Evolutionary conservation across 306 rosid genomes (phyloP).

Genomic region (Cucurbita pepo): DNA sequence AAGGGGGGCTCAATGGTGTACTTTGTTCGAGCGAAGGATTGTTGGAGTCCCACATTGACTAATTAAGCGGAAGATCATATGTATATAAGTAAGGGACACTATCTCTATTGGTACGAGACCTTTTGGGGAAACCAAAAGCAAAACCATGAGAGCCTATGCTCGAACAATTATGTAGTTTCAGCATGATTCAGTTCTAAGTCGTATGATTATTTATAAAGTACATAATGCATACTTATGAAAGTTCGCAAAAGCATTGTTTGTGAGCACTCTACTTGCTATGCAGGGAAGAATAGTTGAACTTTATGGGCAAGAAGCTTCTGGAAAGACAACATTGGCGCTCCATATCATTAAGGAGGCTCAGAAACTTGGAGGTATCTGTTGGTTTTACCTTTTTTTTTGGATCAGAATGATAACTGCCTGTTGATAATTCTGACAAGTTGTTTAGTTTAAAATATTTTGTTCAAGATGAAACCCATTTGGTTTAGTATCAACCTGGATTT

Average conservation of each 20-base stretch:
- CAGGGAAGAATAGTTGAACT: constrained; percentile 89
- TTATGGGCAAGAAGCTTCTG: constrained; percentile 79
- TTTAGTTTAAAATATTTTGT: not conserved
- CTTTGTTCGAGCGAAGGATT: too few relatives aligned
- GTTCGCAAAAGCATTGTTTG: not conserved
- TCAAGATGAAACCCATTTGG: not conserved
- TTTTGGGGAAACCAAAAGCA: too few relatives aligned
- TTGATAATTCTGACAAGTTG: not conserved
- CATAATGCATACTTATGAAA: not conserved
- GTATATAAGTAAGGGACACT: too few relatives aligned
- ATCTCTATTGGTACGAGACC: too few relatives aligned
- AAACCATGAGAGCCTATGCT: too few relatives aligned
- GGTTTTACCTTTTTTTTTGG: not conserved
- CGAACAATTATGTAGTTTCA: not conserved
- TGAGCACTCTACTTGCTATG: not conserved
- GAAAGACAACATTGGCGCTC: constrained; percentile 83
- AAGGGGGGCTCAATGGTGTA: too few relatives aligned
- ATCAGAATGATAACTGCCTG: not conserved
- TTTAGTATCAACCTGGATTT: not conserved
- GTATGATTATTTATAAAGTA: not conserved
- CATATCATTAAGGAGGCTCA: constrained; percentile 82
- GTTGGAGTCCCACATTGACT: too few relatives aligned
- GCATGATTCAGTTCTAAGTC: not conserved
- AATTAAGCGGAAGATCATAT: too few relatives aligned
- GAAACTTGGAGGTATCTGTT: constrained; percentile 56